A percentile compares a stretch with the other conserved stretches of the same genome.
Conservation (phyloP, 2,329 filamentous ascomycete genomes). For the Hypoxylon sp. region DNA sequence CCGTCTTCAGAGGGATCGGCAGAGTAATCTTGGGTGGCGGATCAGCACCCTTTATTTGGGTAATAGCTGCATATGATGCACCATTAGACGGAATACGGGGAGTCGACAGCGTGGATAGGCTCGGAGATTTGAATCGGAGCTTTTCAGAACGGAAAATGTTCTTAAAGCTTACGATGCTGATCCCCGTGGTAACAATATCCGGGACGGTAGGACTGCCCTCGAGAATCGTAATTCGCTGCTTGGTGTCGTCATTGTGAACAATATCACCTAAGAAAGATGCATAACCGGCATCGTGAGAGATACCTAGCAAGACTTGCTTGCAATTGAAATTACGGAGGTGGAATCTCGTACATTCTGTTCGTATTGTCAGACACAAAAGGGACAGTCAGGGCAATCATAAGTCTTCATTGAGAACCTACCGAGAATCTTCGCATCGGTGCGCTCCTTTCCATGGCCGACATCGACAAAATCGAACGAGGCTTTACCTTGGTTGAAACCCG, state of each 20-base stretch:
- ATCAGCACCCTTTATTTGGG: conserved; percentile 55
- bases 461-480: conserved; percentile 76
- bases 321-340: conserved; percentile 74
- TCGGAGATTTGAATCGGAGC: conserved; percentile 49
- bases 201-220: conserved; percentile 68
- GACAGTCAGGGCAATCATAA: neutral
- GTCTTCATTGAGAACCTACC: conserved; percentile 59
- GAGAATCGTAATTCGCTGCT: conserved; percentile 66
- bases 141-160: conserved; percentile 70
- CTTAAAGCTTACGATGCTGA: conserved; percentile 64
- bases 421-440: conserved; percentile 73
- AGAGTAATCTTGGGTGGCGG: conserved; percentile 63
- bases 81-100: conserved; percentile 49
- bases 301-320: conserved; percentile 72
- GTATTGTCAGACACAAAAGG: conserved; percentile 26
- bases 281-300: conserved; percentile 74
- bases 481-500: conserved; percentile 72
- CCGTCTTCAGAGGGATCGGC: conserved; percentile 58
- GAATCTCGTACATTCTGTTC: conserved; percentile 67
- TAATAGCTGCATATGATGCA: conserved; percentile 61
- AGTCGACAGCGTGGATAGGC: conserved; percentile 39
- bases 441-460: conserved; percentile 71
- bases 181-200: conserved; percentile 64
- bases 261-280: conserved; percentile 72
- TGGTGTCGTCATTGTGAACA: conserved; percentile 61